Evolutionary conservation across 306 rosid species (phyloP).

Genomic region (Neltuma alba): DNA sequence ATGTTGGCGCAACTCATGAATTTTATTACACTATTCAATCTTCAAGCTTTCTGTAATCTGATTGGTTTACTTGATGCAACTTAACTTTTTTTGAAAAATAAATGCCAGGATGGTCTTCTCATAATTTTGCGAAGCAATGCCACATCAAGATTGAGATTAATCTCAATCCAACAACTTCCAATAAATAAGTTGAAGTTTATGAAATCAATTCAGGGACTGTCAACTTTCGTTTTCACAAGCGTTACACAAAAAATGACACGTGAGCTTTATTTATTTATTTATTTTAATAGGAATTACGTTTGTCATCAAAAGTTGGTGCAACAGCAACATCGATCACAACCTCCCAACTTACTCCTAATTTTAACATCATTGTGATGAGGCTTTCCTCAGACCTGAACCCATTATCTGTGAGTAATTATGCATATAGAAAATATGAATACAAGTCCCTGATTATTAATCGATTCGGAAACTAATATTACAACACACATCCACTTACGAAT

Average conservation of each 20-base stretch:
- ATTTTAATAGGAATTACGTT: background rate
- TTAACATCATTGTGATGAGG: background rate
- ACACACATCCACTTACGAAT: too few relatives aligned
- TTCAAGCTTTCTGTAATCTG: too few relatives aligned
- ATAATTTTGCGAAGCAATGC: background rate
- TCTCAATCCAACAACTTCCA: background rate
- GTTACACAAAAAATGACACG: background rate
- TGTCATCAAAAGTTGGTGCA: constrained; percentile 3
- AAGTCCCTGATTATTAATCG: background rate
- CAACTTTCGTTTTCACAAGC: background rate
- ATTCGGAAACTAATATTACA: background rate
- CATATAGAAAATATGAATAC: background rate
- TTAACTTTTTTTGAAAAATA: background rate
- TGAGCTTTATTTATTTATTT: background rate
- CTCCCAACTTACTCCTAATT: background rate
- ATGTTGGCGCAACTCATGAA: background rate
- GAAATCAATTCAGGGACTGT: background rate
- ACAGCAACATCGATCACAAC: constrained; percentile 16
- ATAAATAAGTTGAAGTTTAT: background rate
- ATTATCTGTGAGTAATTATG: background rate
- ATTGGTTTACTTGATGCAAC: background rate
- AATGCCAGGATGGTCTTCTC: background rate
- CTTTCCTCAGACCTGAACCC: background rate
- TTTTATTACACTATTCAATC: too few relatives aligned
- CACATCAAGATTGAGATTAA: background rate